phyloP scores from a whole-genome alignment of 1,284 basidiomycete species.

The Cryptococcus amylolentus region DNA sequence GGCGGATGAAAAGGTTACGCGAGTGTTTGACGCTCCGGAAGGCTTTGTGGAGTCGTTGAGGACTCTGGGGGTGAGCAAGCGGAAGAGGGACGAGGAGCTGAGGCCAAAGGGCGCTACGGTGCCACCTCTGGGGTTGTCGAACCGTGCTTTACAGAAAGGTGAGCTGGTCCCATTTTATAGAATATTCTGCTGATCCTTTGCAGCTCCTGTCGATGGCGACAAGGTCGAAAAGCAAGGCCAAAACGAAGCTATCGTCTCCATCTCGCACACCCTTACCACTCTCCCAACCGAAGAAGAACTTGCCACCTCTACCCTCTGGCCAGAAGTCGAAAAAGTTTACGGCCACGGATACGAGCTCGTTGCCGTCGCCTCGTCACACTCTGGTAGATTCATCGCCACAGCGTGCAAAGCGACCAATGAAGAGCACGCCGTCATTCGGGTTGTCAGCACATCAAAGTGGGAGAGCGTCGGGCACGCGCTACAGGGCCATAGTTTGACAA shows the following conservation, averaged over 20 bases:
- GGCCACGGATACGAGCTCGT: slow-evolving; percentile 97
- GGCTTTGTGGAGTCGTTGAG: slow-evolving; percentile 66
- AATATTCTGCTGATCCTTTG: background rate
- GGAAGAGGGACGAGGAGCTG: slow-evolving; percentile 7
- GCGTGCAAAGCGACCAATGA: slow-evolving; percentile 82
- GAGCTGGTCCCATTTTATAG: slow-evolving; percentile 44
- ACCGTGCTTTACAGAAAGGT: slow-evolving; percentile 73
- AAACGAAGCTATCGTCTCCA: slow-evolving; percentile 45
- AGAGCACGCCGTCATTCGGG: slow-evolving; percentile 83
- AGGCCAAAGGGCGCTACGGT: slow-evolving; percentile 60
- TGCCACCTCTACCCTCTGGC: slow-evolving; percentile 85
- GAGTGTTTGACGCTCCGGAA: slow-evolving; percentile 82
- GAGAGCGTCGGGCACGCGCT: slow-evolving; percentile 67
- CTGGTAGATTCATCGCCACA: slow-evolving; percentile 73
- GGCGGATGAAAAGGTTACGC: slow-evolving; percentile 86
- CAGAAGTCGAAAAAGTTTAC: slow-evolving; percentile 94
- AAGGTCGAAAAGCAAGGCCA: slow-evolving; percentile 27
- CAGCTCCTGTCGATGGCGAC: slow-evolving; percentile 24
- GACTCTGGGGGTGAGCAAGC: slow-evolving; percentile 42
- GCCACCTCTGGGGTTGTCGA: slow-evolving; percentile 71
- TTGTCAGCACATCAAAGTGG: slow-evolving; percentile 71
- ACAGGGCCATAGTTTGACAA: slow-evolving; percentile 79
- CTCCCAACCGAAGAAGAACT: slow-evolving; percentile 60
- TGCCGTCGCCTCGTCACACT: slow-evolving; percentile 67
- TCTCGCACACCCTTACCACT: slow-evolving; percentile 42